Percentiles rank a stretch among this genome's conserved stretches.
phyloP scores from a whole-genome alignment of 768 basidiomycete genomes.

The Rhodotorula toruloides region DNA sequence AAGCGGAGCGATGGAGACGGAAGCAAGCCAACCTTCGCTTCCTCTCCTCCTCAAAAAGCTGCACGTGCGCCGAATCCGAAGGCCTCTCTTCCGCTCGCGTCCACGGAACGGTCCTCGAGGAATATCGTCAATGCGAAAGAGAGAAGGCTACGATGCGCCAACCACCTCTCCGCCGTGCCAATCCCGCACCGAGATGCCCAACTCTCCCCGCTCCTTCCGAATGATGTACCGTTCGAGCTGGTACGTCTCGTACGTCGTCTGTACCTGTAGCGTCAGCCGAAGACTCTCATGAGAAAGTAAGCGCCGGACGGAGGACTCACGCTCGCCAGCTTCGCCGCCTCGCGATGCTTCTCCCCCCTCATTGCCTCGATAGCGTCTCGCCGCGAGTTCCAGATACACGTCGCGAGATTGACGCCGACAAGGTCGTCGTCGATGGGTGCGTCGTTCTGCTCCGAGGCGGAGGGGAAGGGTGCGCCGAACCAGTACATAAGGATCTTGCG shows the following conservation, averaged over 20 bases:
- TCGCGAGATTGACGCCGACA: conserved; percentile 65
- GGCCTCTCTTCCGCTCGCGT: too few relatives aligned
- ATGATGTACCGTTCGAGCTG: conserved; percentile 69
- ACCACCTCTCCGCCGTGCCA: conserved; percentile 65
- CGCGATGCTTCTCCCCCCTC: conserved; percentile 69
- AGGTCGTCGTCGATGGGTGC: neutral
- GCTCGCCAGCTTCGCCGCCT: conserved; percentile 76
- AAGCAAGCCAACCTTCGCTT: too few relatives aligned
- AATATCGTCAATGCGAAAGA: too few relatives aligned
- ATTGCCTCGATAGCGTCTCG: conserved; percentile 75
- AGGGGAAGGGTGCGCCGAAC: conserved; percentile 44
- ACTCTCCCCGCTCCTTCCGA: conserved; percentile 60
- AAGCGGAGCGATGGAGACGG: too few relatives aligned
- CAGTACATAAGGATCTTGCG: conserved; percentile 77
- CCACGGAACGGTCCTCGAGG: too few relatives aligned
- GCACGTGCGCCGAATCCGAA: too few relatives aligned
- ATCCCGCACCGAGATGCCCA: conserved; percentile 56
- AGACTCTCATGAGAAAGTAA: neutral
- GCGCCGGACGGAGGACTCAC: conserved; percentile 16
- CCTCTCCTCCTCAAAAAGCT: too few relatives aligned
- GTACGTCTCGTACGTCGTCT: conserved; percentile 64
- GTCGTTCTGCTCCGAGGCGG: neutral
- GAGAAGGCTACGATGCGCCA: too few relatives aligned
- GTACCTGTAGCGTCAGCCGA: neutral
- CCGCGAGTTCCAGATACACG: conserved; percentile 91